phyloP scores from a whole-genome alignment of 495 filamentous ascomycete genomes.

The Hyphodiscus hymeniophilus region DNA sequence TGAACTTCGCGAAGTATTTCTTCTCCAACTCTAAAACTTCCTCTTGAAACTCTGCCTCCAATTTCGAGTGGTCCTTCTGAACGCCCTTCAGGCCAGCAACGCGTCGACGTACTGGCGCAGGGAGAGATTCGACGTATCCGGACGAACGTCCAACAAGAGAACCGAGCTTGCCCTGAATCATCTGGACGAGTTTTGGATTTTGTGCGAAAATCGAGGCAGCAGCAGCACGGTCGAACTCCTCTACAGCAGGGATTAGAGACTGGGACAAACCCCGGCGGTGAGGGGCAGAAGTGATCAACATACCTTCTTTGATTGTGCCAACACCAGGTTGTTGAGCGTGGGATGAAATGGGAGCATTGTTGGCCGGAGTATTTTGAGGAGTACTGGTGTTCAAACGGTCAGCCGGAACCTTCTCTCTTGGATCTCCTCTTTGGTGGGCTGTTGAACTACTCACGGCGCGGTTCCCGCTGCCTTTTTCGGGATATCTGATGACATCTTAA shows the following conservation, averaged over 20 bases:
- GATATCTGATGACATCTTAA: conserved; percentile 66
- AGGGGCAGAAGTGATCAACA: conserved; percentile 27
- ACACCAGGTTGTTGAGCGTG: conserved; percentile 94
- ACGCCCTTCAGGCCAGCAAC: conserved; percentile 94
- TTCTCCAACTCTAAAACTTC: conserved; percentile 97
- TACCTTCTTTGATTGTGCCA: conserved; percentile 95
- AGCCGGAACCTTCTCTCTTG: conserved; percentile 3
- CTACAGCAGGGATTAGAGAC: conserved; percentile 37
- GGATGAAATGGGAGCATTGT: conserved; percentile 93
- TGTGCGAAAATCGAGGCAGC: conserved; percentile 88
- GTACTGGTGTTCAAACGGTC: conserved; percentile 48
- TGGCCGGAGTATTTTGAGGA: conserved; percentile 92
- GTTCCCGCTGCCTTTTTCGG: conserved; percentile 41
- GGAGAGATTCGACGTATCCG: conserved; percentile 95
- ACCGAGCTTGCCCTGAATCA: conserved; percentile 95
- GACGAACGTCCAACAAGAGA: conserved; percentile 90
- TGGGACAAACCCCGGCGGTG: conserved; percentile 17
- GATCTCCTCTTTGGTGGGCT: neutral
- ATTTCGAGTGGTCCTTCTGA: conserved; percentile 96
- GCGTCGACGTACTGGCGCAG: conserved; percentile 77
- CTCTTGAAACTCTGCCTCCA: conserved; percentile 96
- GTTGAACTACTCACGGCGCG: conserved; percentile 60
- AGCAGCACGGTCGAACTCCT: conserved; percentile 79
- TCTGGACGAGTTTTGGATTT: conserved; percentile 85
- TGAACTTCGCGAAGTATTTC: conserved; percentile 98